These are phyloP conservation scores for Hibiscus trionum DNA, from an alignment of 345 rosid species.

Conservation along the genomic window DNA sequence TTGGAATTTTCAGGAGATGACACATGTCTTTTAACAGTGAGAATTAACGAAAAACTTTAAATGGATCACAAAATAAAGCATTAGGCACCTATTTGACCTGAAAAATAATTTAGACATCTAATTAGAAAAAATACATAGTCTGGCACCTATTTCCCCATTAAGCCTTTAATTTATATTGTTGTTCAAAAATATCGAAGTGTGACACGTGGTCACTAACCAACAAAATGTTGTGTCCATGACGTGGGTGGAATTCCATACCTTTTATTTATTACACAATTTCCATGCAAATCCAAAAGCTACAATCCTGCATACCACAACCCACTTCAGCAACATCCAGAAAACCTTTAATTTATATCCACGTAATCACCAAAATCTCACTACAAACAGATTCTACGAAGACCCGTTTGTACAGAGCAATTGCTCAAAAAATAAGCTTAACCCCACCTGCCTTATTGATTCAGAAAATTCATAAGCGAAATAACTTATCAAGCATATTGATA, in stretches of 20 bases:
- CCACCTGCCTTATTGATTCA: neutral
- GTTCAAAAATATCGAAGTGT: neutral
- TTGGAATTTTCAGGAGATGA: too few species aligned
- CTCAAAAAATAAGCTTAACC: neutral
- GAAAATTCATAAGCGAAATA: accelerated
- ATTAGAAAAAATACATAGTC: too few species aligned
- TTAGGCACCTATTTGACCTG: too few species aligned
- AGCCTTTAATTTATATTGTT: too few species aligned
- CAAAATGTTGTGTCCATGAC: conserved; percentile 2
- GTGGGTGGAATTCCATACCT: neutral
- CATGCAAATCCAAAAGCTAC: neutral
- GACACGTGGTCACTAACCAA: conserved; percentile 18
- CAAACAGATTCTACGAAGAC: too few species aligned
- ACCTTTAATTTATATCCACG: conserved; percentile 5
- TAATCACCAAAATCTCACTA: neutral
- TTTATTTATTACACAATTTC: conserved; percentile 10
- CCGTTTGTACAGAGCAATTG: neutral
- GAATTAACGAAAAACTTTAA: too few species aligned
- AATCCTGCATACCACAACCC: neutral
- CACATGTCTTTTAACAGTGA: too few species aligned
- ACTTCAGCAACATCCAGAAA: neutral
- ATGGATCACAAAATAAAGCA: too few species aligned
- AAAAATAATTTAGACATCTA: too few species aligned
- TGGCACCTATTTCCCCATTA: too few species aligned
- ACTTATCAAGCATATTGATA: conserved; percentile 11